phyloP scores from a whole-genome alignment of 495 filamentous ascomycete species.

The Pyrenula massariospora region DNA sequence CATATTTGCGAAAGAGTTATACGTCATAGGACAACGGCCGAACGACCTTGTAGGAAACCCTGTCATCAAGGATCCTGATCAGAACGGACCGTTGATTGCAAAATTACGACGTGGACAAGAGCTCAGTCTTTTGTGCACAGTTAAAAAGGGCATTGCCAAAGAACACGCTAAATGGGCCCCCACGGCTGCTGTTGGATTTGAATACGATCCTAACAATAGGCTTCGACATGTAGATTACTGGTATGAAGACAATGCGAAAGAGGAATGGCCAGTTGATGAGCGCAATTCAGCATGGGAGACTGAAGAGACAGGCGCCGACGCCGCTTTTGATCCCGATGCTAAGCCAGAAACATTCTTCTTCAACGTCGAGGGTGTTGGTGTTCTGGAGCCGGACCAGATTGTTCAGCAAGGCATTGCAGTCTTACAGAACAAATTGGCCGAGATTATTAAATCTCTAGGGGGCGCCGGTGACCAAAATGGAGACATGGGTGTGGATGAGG shows the following conservation, averaged over 20 bases:
- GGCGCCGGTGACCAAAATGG: constrained; percentile 35
- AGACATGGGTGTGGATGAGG: constrained; percentile 33
- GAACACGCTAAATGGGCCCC: constrained; percentile 98
- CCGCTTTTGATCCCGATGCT: constrained; percentile 85
- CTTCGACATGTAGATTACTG: constrained; percentile 80
- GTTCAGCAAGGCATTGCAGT: constrained; percentile 82
- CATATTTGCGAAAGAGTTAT: constrained; percentile 79
- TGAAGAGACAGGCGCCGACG: constrained; percentile 50
- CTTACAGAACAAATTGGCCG: constrained; percentile 79
- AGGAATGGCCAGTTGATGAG: constrained; percentile 76
- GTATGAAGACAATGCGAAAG: constrained; percentile 75
- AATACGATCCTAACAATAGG: constrained; percentile 96
- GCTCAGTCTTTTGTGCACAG: constrained; percentile 77
- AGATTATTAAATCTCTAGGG: constrained; percentile 63
- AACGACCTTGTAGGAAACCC: constrained; percentile 75
- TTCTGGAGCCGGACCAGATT: constrained; percentile 75
- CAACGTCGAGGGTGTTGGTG: constrained; percentile 82
- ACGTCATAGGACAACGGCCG: constrained; percentile 45
- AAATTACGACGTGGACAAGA: constrained; percentile 85
- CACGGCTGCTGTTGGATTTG: constrained; percentile 82
- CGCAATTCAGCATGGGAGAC: constrained; percentile 75
- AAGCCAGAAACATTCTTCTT: constrained; percentile 77
- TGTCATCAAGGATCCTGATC: constrained; percentile 70
- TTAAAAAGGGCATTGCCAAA: constrained; percentile 97
- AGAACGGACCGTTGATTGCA: constrained; percentile 69